Conservation (phyloP, 164 flowering plant species). For the Nymphaea thermarum region DNA sequence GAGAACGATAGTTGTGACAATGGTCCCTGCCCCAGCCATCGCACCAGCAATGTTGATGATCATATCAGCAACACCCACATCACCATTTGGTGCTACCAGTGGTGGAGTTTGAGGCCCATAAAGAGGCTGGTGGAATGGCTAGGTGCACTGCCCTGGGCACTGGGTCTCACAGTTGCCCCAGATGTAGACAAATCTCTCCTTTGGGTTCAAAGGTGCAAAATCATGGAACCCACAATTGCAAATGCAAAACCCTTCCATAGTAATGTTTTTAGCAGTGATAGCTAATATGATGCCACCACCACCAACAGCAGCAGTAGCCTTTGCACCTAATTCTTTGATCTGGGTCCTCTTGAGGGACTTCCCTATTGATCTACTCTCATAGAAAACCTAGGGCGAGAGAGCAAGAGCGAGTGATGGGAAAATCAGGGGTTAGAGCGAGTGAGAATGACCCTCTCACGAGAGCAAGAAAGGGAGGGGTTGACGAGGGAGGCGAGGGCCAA, state of each 20-base stretch:
- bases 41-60: conserved; percentile 11
- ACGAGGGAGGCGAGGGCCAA: no score
- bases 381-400: conserved; percentile 8
- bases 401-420: no score
- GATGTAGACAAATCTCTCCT: conserved; percentile 6
- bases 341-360: conserved; percentile 20
- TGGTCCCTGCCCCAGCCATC: conserved; percentile 14
- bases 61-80: conserved; percentile 18
- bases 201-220: conserved; percentile 3
- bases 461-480: no score
- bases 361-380: conserved; percentile 24
- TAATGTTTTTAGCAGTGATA: conserved; percentile 25
- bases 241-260: conserved; percentile 39
- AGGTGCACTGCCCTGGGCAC: conserved; percentile 18
- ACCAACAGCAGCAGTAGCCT: conserved; percentile 6
- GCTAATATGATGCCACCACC: conserved; percentile 15
- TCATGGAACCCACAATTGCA: conserved; percentile 33
- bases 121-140: conserved; percentile 19
- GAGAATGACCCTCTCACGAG: no score
- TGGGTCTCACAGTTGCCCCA: conserved; percentile 16
- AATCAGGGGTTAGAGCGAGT: no score
- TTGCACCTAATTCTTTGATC: conserved; percentile 16
- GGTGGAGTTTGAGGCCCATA: conserved; percentile 14
- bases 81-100: conserved; percentile 13
- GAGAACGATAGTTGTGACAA: no score